Percentiles rank a stretch among this genome's conserved stretches.
phyloP scores from a whole-genome alignment of 495 filamentous ascomycete species.

The Oleoguttula mirabilis region DNA sequence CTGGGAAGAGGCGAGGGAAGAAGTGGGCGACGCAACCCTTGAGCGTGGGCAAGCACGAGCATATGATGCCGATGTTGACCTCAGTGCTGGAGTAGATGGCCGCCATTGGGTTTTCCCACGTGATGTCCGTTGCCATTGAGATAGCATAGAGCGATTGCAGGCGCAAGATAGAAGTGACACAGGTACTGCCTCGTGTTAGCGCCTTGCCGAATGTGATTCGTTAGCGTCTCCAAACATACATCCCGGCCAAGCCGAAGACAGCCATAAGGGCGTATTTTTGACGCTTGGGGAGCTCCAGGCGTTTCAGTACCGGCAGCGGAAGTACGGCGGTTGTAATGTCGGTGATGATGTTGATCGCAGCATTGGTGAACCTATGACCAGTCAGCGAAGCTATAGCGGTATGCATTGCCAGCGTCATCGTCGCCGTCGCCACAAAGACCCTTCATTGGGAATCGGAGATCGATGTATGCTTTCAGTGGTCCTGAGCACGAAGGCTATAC shows the following conservation, averaged over 20 bases:
- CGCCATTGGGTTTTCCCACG: slow-evolving; percentile 24
- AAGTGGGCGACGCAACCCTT: slow-evolving; percentile 19
- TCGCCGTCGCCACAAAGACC: too few relatives aligned
- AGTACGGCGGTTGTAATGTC: slow-evolving; percentile 37
- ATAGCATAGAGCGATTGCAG: slow-evolving; percentile 25
- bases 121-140: slow-evolving; percentile 22
- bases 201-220: neutral
- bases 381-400: neutral
- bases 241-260: slow-evolving; percentile 25
- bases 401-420: neutral
- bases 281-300: slow-evolving; percentile 20
- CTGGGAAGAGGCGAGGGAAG: slow-evolving; percentile 24
- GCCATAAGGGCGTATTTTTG: slow-evolving; percentile 23
- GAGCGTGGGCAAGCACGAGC: slow-evolving; percentile 26
- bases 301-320: slow-evolving; percentile 22
- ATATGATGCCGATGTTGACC: slow-evolving; percentile 26
- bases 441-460: too few relatives aligned
- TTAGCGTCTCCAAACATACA: slow-evolving; percentile 18
- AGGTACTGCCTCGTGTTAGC: slow-evolving; percentile 16
- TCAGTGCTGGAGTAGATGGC: slow-evolving; percentile 26
- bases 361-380: slow-evolving; percentile 34
- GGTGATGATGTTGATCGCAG: slow-evolving; percentile 39
- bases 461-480: too few relatives aligned
- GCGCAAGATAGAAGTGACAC: slow-evolving; percentile 27
- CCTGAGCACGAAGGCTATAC: too few relatives aligned